These are phyloP conservation scores for Tylopilus felleus DNA, from an alignment of 768 basidiomycete species.

Conservation along the genomic window DNA sequence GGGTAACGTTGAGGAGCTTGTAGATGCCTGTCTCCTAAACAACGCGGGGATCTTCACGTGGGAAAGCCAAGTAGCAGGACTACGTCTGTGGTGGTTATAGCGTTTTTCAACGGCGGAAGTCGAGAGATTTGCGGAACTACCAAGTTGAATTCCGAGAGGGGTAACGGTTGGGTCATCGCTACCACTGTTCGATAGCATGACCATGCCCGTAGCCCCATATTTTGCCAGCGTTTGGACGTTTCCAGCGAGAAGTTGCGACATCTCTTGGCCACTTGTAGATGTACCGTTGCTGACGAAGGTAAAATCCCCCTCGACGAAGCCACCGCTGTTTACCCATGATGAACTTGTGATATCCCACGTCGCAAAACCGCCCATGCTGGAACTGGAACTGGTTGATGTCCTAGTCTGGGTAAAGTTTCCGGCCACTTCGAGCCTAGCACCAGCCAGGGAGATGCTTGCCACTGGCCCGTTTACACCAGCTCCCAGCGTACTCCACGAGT, in stretches of 20 bases:
- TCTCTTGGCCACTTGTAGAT: constrained; percentile 36
- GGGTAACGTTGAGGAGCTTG: constrained; percentile 52
- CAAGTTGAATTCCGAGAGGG: constrained; percentile 60
- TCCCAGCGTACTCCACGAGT: constrained; percentile 65
- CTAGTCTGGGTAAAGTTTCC: constrained; percentile 69
- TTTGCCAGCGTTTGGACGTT: constrained; percentile 51
- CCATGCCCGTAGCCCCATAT: constrained; percentile 78
- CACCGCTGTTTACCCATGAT: constrained; percentile 71
- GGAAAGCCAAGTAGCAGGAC: constrained; percentile 47
- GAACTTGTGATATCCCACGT: constrained; percentile 60
- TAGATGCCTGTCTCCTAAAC: constrained; percentile 49
- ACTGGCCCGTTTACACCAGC: constrained; percentile 79
- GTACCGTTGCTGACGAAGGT: constrained; percentile 68
- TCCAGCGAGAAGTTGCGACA: constrained; percentile 66
- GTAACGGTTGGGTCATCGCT: constrained; percentile 50
- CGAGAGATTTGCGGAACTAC: constrained; percentile 33
- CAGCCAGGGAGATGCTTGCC: constrained; percentile 49
- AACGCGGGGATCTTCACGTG: constrained; percentile 42
- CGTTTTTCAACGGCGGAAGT: constrained; percentile 37
- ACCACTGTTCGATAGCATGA: constrained; percentile 70
- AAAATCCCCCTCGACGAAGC: constrained; percentile 70
- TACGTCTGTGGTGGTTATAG: constrained; percentile 35
- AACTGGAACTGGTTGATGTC: constrained; percentile 34
- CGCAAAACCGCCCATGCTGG: constrained; percentile 60
- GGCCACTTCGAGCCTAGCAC: constrained; percentile 56